A percentile compares a stretch with the other conserved stretches of the same genome.
Conservation (phyloP, 169 alveolate genomes). For the Perkinsus marinus region DNA sequence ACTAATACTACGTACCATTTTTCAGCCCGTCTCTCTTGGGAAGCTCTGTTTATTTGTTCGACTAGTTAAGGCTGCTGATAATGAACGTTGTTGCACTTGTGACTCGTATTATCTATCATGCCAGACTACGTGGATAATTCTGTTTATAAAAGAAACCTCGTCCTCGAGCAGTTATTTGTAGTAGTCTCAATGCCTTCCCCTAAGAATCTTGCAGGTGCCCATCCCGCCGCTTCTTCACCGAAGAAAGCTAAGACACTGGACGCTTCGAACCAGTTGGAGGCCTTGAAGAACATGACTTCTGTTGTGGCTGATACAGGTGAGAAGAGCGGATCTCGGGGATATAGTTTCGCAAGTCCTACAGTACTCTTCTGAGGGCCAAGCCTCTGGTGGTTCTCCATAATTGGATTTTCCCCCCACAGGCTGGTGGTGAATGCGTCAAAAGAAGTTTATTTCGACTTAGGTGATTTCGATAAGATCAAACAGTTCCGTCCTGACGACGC, state of each 20-base stretch:
- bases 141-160: neutral
- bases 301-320: slow-evolving; percentile 61
- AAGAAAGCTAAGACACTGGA: neutral
- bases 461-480: slow-evolving; percentile 46
- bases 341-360: no score
- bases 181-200: neutral
- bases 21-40: no score
- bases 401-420: no score
- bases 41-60: no score
- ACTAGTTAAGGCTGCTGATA: no score
- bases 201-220: neutral
- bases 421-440: no score
- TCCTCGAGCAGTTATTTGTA: neutral
- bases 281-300: slow-evolving; percentile 24
- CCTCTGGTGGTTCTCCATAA: no score
- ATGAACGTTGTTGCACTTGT: no score
- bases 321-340: no score
- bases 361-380: no score
- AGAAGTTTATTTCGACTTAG: neutral
- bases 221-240: neutral
- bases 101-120: no score
- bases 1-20: no score
- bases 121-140: neutral
- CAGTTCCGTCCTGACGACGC: slow-evolving; percentile 58
- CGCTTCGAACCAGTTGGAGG: neutral